A percentile compares a stretch with the other conserved stretches of the same genome.
These are phyloP conservation scores for Quercus ilex DNA, from an alignment of 306 rosid species.

Conservation along the genomic window DNA sequence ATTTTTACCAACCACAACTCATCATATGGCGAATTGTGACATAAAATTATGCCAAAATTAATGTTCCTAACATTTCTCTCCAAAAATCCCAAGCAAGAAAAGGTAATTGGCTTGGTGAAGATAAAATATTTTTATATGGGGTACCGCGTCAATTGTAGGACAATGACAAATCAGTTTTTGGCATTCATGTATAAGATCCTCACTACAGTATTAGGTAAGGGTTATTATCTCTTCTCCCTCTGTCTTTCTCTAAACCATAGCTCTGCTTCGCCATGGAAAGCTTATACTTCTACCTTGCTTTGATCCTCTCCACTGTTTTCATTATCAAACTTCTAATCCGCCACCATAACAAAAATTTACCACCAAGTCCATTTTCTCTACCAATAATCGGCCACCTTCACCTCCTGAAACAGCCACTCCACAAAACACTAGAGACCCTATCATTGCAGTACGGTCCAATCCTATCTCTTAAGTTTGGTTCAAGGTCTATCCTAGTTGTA, in stretches of 20 bases:
- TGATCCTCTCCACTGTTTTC: constrained; percentile 7
- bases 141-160: too few species aligned
- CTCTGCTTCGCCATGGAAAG: not conserved
- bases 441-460: constrained; percentile 24
- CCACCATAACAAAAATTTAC: constrained; percentile 3
- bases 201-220: too few species aligned
- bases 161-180: too few species aligned
- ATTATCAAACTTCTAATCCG: not conserved
- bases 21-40: rapidly evolving
- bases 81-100: too few species aligned
- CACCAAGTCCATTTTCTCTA: constrained; percentile 42
- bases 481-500: constrained; percentile 27
- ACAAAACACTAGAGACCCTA: constrained; percentile 14
- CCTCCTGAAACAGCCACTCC: constrained; percentile 32
- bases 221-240: too few species aligned
- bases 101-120: not conserved
- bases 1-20: rapidly evolving
- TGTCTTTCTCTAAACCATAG: not conserved
- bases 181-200: too few species aligned
- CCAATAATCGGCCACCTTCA: constrained; percentile 53
- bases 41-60: too few species aligned
- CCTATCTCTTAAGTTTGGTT: constrained; percentile 24
- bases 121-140: not conserved
- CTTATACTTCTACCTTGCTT: not conserved
- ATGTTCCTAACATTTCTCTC: too few species aligned